Conservation (phyloP, 768 basidiomycete genomes). For the Artomyces pyxidatus region DNA sequence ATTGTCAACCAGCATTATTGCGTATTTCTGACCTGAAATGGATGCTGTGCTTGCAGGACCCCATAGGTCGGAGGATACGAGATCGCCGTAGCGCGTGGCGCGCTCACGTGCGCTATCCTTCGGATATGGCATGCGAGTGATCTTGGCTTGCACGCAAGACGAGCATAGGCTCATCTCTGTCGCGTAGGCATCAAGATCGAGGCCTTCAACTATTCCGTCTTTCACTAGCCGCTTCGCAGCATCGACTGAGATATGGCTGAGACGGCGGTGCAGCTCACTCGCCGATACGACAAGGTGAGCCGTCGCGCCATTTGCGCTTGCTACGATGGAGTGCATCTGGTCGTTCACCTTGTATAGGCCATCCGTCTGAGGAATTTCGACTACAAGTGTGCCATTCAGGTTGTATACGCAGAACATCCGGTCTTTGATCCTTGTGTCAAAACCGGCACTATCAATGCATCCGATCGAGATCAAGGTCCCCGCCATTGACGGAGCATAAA, state of each 20-base stretch:
- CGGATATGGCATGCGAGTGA: not conserved
- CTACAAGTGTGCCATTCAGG: not conserved
- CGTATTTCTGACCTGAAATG: constrained; percentile 9
- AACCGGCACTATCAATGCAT: constrained; percentile 6
- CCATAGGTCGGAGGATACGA: constrained; percentile 31
- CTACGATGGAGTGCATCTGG: not conserved
- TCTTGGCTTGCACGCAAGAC: not conserved
- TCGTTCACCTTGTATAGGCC: constrained; percentile 8
- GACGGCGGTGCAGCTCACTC: not conserved
- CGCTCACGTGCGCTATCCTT: not conserved
- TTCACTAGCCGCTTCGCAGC: constrained; percentile 9
- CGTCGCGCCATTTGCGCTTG: not conserved
- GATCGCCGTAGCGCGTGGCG: constrained; percentile 19
- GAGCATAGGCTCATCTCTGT: not conserved
- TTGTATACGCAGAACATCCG: not conserved
- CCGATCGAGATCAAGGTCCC: constrained; percentile 10
- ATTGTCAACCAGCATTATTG: constrained; percentile 20
- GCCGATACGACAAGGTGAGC: not conserved
- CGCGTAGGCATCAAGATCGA: not conserved
- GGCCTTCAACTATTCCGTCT: not conserved
- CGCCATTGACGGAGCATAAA: constrained; percentile 6
- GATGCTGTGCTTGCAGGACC: constrained; percentile 23
- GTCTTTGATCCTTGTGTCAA: not conserved
- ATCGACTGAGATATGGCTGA: not conserved
- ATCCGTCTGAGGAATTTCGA: not conserved